phyloP scores from a whole-genome alignment of 2,329 filamentous ascomycete species.

The Coniochaeta ligniaria region DNA sequence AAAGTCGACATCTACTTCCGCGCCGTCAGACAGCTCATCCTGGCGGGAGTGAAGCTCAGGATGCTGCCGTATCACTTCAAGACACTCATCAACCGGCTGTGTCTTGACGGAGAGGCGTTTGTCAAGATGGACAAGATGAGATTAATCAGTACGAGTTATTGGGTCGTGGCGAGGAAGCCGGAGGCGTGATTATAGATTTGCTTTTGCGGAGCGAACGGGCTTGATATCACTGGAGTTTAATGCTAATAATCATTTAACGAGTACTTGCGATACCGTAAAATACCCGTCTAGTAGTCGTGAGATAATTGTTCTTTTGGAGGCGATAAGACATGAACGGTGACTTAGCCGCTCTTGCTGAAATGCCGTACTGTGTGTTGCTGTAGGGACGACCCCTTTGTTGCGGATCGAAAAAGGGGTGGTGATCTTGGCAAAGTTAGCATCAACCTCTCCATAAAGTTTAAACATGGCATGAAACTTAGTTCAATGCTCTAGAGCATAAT shows the following conservation, averaged over 20 bases:
- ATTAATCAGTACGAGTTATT: conserved; percentile 43
- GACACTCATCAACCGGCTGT: conserved; percentile 43
- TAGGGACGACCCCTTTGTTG: not conserved
- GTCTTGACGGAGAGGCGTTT: conserved; percentile 45
- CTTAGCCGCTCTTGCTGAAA: not conserved
- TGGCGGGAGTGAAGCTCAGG: conserved; percentile 37
- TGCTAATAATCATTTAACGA: not conserved
- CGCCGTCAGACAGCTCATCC: conserved; percentile 38
- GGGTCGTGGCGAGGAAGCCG: conserved; percentile 42
- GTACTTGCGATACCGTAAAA: not conserved
- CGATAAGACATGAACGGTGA: too few relatives aligned
- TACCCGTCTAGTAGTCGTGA: too few relatives aligned
- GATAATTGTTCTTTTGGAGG: too few relatives aligned
- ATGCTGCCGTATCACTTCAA: conserved; percentile 43
- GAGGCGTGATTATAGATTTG: not conserved
- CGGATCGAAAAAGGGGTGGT: not conserved
- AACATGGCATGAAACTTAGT: too few relatives aligned
- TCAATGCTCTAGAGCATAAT: too few relatives aligned
- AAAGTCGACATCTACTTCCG: conserved; percentile 48
- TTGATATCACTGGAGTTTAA: not conserved
- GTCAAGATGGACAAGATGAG: conserved; percentile 49
- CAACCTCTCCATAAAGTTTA: not conserved
- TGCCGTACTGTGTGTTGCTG: not conserved
- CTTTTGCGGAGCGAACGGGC: not conserved
- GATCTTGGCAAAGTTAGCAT: not conserved